Percentiles rank a stretch among this genome's conserved stretches.
Conservation (phyloP, 805 yeast species). For the Pichia cabralensis region DNA sequence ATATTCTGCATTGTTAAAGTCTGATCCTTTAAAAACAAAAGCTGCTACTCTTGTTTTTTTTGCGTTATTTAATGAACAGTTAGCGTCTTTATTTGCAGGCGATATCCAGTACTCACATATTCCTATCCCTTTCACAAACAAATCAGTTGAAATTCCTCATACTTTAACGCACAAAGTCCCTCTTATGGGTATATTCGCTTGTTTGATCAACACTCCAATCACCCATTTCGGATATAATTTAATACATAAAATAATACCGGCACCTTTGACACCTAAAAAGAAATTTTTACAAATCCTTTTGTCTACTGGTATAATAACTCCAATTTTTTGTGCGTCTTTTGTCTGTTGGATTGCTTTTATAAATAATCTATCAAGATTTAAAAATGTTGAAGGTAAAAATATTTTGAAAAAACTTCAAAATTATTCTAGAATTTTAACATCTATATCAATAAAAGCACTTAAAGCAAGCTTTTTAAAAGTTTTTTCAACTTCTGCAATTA, state of each 20-base stretch:
- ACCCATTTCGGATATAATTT: slow-evolving; percentile 42
- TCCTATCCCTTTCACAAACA: too few species aligned
- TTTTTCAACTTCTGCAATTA: slow-evolving; percentile 42
- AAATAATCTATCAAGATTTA: slow-evolving; percentile 28
- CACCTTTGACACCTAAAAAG: slow-evolving; percentile 30
- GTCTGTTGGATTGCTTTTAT: slow-evolving; percentile 45
- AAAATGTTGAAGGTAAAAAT: too few species aligned
- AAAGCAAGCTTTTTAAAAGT: slow-evolving; percentile 37
- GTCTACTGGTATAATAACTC: slow-evolving; percentile 46
- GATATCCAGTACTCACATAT: slow-evolving; percentile 23
- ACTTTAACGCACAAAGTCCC: slow-evolving; percentile 36
- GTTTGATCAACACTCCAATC: slow-evolving; percentile 45
- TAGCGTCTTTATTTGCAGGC: slow-evolving; percentile 42
- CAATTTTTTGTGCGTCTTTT: slow-evolving; percentile 37
- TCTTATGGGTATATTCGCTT: slow-evolving; percentile 48
- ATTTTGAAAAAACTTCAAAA: too few species aligned
- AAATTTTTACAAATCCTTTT: slow-evolving; percentile 41
- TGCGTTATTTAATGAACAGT: slow-evolving; percentile 47
- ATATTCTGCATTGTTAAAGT: slow-evolving; percentile 4
- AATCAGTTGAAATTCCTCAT: slow-evolving; percentile 27
- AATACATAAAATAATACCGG: slow-evolving; percentile 35
- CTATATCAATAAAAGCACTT: too few species aligned
- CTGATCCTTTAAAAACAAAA: slow-evolving; percentile 50
- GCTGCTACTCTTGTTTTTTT: slow-evolving; percentile 45
- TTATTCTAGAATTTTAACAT: too few species aligned